Evolutionary conservation across 805 yeast species (phyloP), one percentile per base, ranked within the genome.

Genomic region (Candida nitratophila): DNA sequence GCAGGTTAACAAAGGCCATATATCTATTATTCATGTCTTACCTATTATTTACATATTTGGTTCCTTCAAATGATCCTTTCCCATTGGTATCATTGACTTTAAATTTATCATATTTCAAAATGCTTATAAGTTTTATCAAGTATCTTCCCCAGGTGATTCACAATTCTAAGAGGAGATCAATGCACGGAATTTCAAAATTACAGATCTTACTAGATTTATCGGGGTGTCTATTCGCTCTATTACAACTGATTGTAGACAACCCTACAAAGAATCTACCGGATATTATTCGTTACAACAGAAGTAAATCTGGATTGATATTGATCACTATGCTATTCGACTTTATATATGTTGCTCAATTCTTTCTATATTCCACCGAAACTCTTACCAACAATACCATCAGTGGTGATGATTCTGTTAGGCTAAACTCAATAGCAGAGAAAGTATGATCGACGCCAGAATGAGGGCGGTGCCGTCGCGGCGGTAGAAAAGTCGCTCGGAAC

Each of bases 81-180:
- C 29, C 29, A 22, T 21, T 37, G 31, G 31, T 22, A 7, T 9
- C 29, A 35, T 63, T 73, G 8, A 69, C 74, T 0, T 51, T 68
- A 26, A 53, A 65, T 36, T 56, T 74, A 19, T 73, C 78, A 2
- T 62, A 69, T 37, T 65, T 69, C 48, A 74, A 74, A 55, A 66
- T 74, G 17, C 47, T 57, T 35, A 61, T 72, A 50, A 70, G 76
- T 47, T 61, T 67, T 32, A 56, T 69, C 39, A 74, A 74, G 53
- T 71, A 74, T 49, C 63, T 85, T 26, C 80, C 80, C 1, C 80
- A 74, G 50, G 67, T 73, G 3, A 44, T 60, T 31, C 65, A 66
- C 55, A 74, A 73, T 49, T 54, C 54, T 41, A 50, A 56, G 40
- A 63, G 79, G 29, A 57, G 60, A 37, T 68, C 76, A 8, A 70